Conservation (phyloP, 371 early-diverging fungal species). For the Haplosporangium sp. region DNA sequence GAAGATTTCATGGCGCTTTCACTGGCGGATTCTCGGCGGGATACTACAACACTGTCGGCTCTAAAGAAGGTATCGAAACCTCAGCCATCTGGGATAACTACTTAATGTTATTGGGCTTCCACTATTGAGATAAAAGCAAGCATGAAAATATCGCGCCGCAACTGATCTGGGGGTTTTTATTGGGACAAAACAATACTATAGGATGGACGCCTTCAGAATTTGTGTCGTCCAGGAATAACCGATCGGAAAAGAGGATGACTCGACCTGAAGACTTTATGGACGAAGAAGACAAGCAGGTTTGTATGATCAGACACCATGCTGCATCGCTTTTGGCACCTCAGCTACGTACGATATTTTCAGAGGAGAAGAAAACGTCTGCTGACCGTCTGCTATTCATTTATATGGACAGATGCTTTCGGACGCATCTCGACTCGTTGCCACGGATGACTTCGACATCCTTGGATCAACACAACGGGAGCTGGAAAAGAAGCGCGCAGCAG, state of each 20-base stretch:
- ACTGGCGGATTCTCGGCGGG: slow-evolving; percentile 96
- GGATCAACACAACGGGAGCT: slow-evolving; percentile 75
- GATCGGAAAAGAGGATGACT: slow-evolving; percentile 57
- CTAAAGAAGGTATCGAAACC: slow-evolving; percentile 83
- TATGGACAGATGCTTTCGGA: slow-evolving; percentile 62
- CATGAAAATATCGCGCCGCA: too few species aligned
- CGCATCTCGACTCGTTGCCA: slow-evolving; percentile 65
- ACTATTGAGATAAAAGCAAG: neutral
- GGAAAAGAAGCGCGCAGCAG: slow-evolving; percentile 59
- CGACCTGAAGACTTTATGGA: slow-evolving; percentile 93
- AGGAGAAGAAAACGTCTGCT: too few species aligned
- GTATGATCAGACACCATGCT: neutral
- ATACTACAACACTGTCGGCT: slow-evolving; percentile 94
- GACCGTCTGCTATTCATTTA: too few species aligned
- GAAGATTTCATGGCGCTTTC: slow-evolving; percentile 95
- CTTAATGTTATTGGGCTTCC: neutral
- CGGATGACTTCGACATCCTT: slow-evolving; percentile 75
- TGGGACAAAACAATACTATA: slow-evolving; percentile 29
- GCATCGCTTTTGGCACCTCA: too few species aligned
- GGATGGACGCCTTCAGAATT: slow-evolving; percentile 85
- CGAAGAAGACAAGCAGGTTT: slow-evolving; percentile 85
- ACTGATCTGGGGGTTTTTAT: neutral
- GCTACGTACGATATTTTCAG: too few species aligned
- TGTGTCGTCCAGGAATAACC: slow-evolving; percentile 68
- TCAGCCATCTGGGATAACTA: too few species aligned